Evolutionary conservation across 345 rosid genomes (phyloP).

Genomic region (Balakata baccata): DNA sequence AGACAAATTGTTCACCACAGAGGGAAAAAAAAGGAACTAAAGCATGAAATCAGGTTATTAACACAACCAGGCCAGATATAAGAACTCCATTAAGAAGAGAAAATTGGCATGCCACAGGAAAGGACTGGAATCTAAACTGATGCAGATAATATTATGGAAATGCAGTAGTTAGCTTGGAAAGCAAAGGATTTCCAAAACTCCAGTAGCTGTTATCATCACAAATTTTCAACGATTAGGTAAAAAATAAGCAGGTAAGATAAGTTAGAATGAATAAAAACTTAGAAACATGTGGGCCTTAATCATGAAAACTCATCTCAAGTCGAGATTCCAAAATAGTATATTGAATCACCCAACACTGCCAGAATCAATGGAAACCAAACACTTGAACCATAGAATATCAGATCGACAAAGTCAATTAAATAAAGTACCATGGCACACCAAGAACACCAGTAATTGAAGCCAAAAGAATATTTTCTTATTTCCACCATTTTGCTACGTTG

Average conservation of each 20-base stretch:
- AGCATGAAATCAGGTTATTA: not conserved
- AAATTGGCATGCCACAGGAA: not conserved
- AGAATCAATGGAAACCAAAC: not conserved
- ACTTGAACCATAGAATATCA: not conserved
- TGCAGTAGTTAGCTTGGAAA: not conserved
- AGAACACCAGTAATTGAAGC: not conserved
- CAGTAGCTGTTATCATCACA: not conserved
- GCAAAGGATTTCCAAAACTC: not conserved
- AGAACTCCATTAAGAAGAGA: not conserved
- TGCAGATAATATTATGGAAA: not conserved
- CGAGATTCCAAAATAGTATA: not conserved
- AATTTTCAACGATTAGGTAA: too few species aligned
- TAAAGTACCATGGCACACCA: not conserved
- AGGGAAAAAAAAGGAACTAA: not conserved
- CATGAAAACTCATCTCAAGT: not conserved
- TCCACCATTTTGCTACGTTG: not conserved
- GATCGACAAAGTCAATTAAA: conserved; percentile 1
- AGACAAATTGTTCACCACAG: conserved; percentile 1
- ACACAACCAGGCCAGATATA: not conserved
- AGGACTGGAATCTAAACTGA: not conserved
- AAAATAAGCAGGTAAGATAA: not conserved
- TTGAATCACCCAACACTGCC: not conserved
- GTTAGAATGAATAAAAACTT: not conserved
- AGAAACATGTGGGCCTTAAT: not conserved
- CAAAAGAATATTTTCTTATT: not conserved